Evolutionary conservation across 352 stramenopile species (phyloP).

Genomic region (Pythium chondricola): DNA sequence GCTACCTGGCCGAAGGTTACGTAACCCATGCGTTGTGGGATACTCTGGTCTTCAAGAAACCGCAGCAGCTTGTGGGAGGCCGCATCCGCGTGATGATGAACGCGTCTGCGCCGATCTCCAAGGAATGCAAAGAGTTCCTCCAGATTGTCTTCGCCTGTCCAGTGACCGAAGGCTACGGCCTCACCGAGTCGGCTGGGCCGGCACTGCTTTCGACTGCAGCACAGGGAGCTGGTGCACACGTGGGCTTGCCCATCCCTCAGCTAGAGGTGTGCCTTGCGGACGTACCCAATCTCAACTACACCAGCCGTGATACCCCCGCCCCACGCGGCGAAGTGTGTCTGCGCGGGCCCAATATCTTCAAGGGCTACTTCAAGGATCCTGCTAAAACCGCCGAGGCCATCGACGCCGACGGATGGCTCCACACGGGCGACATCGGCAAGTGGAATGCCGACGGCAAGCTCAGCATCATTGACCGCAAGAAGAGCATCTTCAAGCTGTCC

Average conservation of each 20-base stretch:
- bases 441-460: slow-evolving; percentile 91
- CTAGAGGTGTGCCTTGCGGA: slow-evolving; percentile 91
- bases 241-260: slow-evolving; percentile 82
- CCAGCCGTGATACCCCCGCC: slow-evolving; percentile 34
- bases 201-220: slow-evolving; percentile 30
- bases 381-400: slow-evolving; percentile 89
- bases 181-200: slow-evolving; percentile 80
- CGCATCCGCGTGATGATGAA: slow-evolving; percentile 88
- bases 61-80: slow-evolving; percentile 89
- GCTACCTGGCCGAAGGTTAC: slow-evolving; percentile 17
- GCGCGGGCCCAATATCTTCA: slow-evolving; percentile 75
- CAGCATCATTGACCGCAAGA: slow-evolving; percentile 88
- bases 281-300: slow-evolving; percentile 96
- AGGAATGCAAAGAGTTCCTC: slow-evolving; percentile 93
- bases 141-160: slow-evolving; percentile 87
- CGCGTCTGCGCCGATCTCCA: slow-evolving; percentile 89
- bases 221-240: slow-evolving; percentile 72
- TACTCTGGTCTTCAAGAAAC: slow-evolving; percentile 93
- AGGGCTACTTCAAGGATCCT: slow-evolving; percentile 94
- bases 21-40: slow-evolving; percentile 88
- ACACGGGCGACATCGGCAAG: slow-evolving; percentile 94
- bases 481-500: slow-evolving; percentile 93
- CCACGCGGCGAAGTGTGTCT: slow-evolving; percentile 85
- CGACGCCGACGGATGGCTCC: slow-evolving; percentile 92
- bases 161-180: slow-evolving; percentile 93